Evolutionary conservation across 73 alveolate species (phyloP).

Genomic region (Tetrahymena borealis): DNA sequence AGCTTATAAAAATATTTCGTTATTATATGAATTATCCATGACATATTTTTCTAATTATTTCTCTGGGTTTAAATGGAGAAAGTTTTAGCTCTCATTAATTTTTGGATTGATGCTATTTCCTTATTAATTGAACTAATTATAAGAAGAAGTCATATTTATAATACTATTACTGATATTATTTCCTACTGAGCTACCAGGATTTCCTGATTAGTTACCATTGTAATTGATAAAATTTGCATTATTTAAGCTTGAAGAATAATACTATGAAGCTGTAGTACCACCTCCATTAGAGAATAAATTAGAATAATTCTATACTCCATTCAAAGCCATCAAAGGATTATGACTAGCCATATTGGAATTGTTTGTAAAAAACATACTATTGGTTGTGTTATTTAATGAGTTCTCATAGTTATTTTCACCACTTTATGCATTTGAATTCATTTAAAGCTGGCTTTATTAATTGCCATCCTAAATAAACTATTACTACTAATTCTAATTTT

Average conservation of each 20-base stretch:
- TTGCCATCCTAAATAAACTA: not conserved
- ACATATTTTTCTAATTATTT: not conserved
- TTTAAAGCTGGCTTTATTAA: not conserved
- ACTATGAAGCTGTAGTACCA: not conserved
- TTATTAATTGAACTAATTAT: not conserved
- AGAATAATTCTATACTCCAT: not conserved
- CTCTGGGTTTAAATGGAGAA: not conserved
- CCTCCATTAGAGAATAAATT: not conserved
- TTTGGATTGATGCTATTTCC: not conserved
- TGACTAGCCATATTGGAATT: not conserved
- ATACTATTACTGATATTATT: not conserved
- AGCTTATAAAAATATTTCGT: not conserved
- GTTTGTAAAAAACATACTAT: not conserved
- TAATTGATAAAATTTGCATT: not conserved
- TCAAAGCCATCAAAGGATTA: not conserved
- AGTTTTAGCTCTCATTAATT: not conserved
- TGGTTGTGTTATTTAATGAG: not conserved
- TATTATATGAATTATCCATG: not conserved
- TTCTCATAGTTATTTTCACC: not conserved
- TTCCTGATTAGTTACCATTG: not conserved
- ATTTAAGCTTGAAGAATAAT: not conserved
- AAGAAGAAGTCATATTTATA: not conserved
- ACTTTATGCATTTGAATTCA: not conserved
- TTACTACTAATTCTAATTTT: not conserved
- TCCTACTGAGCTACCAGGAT: not conserved